A percentile compares a stretch with the other conserved stretches of the same genome.
Conservation (phyloP, 371 early-diverging fungal species). For the Mucor plumbeus region DNA sequence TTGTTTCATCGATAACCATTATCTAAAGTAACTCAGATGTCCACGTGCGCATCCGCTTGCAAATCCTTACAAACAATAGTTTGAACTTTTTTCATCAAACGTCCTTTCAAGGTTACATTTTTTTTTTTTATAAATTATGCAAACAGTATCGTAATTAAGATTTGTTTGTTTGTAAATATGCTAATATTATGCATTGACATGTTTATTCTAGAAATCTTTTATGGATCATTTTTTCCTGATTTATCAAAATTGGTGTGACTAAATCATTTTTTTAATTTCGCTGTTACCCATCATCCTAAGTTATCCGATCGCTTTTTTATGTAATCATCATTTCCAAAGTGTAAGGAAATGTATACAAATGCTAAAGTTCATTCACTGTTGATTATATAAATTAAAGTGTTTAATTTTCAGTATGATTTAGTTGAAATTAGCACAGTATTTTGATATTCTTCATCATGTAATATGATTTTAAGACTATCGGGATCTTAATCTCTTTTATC, state of each 20-base stretch:
- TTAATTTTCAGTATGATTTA: not conserved
- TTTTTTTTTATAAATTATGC: not conserved
- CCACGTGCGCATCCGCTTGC: not conserved
- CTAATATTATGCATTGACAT: not conserved
- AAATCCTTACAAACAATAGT: not conserved
- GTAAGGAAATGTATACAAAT: not conserved
- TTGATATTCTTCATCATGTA: no score
- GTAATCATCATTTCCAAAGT: not conserved
- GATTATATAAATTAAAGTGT: not conserved
- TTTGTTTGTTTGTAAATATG: not conserved
- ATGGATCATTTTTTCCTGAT: not conserved
- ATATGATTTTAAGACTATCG: not conserved
- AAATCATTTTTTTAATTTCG: not conserved
- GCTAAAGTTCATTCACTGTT: not conserved
- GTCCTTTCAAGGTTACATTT: not conserved
- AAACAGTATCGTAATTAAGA: not conserved
- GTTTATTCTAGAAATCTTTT: not conserved
- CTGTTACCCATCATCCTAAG: constrained; percentile 5
- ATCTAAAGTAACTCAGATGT: not conserved
- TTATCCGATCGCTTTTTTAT: not conserved
- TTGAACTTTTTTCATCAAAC: not conserved
- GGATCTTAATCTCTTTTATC: not conserved
- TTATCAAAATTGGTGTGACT: not conserved
- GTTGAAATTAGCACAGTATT: not conserved
- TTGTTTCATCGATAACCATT: constrained; percentile 1